Base-by-base conservation (phyloP, 2,329 filamentous ascomycete species). In the Aspergillus sp. region DNA sequence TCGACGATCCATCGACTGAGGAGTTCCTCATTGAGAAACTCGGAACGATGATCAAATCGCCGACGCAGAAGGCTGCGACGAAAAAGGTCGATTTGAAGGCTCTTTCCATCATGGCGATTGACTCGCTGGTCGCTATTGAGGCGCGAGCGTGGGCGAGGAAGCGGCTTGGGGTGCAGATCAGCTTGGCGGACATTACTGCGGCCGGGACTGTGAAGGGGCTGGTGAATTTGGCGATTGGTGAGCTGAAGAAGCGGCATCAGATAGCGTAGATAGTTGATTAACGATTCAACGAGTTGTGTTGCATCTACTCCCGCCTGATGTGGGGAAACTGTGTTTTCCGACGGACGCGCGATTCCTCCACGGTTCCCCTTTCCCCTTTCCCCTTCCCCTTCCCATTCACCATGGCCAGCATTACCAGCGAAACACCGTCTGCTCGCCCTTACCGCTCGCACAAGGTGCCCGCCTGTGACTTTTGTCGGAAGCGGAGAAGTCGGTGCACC, bases 381-480 rank as follows among this genome's bases (percentile, higher is more conserved):
- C 9, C 8, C 2, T 38, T 11, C 34, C 11, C 34, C 15, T 11
- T 41, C 34, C 9, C 15, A 11, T 15, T 13, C 34, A 41, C 2
- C 34, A 41, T 41, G 34, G 34, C 34, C 34, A 41, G 34, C 34
- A 15, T 41, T 3, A 41, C 34, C 34, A 41, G 34, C 9, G 9
- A 41, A 15, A 13, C 17, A 38, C 15, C 46, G 3, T n/a, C 45
- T 5, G 50, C 57, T 3, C 57, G 57, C 57, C 57, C 57, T 9
- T 59, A 59, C 48, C 43, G 57, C 13, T 59, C 57, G 1, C 57
- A 59, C 22, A 59, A 54, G 45, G 45, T 59, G 3, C 57, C 57
- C 5, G 57, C 57, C 31, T 59, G 57, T 23, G 50, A 59, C 15
- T 59, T 59, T 19, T 59, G 57, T 41, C 57, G 57, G 19, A 54